Evolutionary conservation across 176 grass and related monocot species (phyloP), one percentile per base, ranked within the genome.

Genomic region (Phoenix roebelenii): DNA sequence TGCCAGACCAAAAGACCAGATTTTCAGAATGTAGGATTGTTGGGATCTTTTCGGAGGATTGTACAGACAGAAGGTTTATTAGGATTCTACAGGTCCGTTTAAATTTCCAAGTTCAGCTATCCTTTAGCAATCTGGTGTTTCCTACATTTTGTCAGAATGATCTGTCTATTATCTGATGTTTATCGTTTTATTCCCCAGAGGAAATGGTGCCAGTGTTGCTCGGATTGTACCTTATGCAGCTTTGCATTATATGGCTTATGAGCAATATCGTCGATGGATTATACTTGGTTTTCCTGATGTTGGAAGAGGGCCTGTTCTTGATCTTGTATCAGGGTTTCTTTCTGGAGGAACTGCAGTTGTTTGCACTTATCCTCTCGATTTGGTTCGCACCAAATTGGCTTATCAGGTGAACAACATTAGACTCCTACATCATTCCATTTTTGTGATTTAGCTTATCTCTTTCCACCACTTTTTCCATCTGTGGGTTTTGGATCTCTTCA

Each of bases 201-300:
- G 87, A 49, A 97, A 98, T 85, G 93, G 93, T 59, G 87, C 93
- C 29, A 88, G 88, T 73, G 82, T 98, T 74, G 87, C 93, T 69
- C 75, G 84, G 54, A 92, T 98, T 78, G 87, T 98, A 63, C 93
- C 87, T 69, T 98, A 92, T 85, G 87, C 87, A 67, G 87, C 87
- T 67, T 81, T 98, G 66, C 87, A 98, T 85, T 92, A 88, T 82
- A 98, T 92, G 93, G 73, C 87, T n/a, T 98, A 98, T 68, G 93
- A 98, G 85, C 87, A 98, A 58, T 91, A 92, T 72, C 77, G 84
- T 4, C 70, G 93, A 51, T 98, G 87, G 93, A 92, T 98, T 29
- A 88, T 98, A 72, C 78, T 81, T 76, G 65, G 76, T 74, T 82
- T 91, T 50, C 93, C 93, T 79, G 74, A 87, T 85, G 53, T 92